Evolutionary conservation across 208 protist genomes (phyloP), one percentile per base, ranked within the genome.

Genomic region (Paratrypanosoma confusum): DNA sequence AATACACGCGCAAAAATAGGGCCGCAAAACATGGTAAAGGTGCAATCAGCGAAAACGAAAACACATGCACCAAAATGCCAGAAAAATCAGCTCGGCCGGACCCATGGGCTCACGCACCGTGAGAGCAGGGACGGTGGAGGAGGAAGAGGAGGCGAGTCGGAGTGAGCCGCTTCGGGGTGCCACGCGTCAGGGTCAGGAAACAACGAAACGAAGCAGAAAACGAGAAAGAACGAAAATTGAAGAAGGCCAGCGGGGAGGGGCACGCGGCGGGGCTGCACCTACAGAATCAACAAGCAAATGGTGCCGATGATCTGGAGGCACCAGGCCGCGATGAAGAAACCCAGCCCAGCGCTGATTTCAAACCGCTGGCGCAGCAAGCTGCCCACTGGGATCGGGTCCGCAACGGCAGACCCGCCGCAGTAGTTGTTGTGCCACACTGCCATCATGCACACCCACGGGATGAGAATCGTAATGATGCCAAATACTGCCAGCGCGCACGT

Each of bases 391-490:
- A 72, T 53, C 5, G 7, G 3, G 8, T 33, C 28, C 28, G 28
- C 8, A 13, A n/a, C 28, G 28, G 8, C 28, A 5, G 14, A 37
- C 24, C 10, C 27, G 31, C 57, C 46, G 63, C 62, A 76, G 40
- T 54, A 64, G 45, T 44, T 50, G 17, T 49, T 16, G 43, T 58
- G 33, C 54, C 58, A 57, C 39, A 81, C 39, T n/a, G 39, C 55
- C 1, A 64, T 74, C 64, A 75, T 81, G 56, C 55, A 54, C 23
- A 54, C 57, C 72, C 67, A 76, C 24, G 72, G 67, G 26, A 75
- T 63, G 36, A 81, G 54, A 20, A 57, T 13, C 16, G 56, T 39
- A 20, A 25, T 50, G 31, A 51, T 42, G 50, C 65, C 35, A 1
- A 56, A 13, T 1, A 57, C 31, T 21, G 39, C 62, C 8, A 76